Base-by-base conservation (phyloP, 495 filamentous ascomycete genomes). In the Neurospora sp. region DNA sequence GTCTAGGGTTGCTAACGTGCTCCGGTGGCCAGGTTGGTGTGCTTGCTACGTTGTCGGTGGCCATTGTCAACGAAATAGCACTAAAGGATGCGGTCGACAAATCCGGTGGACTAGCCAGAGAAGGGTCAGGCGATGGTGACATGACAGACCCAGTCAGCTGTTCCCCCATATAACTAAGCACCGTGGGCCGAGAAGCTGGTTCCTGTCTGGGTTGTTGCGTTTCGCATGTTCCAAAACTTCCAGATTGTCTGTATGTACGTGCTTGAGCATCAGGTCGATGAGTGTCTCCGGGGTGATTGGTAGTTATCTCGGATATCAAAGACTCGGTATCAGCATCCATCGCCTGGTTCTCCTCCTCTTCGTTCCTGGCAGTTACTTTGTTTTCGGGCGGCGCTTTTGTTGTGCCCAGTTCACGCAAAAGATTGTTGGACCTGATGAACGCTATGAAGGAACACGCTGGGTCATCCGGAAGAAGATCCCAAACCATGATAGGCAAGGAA, bases 381-480 rank as follows among this genome's bases (percentile, higher is more conserved):
- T 66, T 11, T 23, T 44, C 66, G 37, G 72, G 41, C 18, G 74
- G 62, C 11, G 37, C 12, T 0, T 69, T 12, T 4, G 18, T 66
- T 9, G 70, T 54, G 16, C 69, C 62, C 6, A 44, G 70, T 9
- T 69, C 37, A 3, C 38, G 69, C 0, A 81, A 69, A 10, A 86
- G 76, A 71, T 85, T 85, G 75, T 86, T 84, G 14, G 85, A 85
- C 16, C 84, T 81, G 40, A 87, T 84, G 71, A 87, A 88, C 10
- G 82, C 83, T 16, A 88, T 74, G n/a, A 88, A 88, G 1, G 81
- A 82, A 72, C 85, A 85, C 1, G 86, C 86, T 7, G 81, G 83
- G 70, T 86, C 78, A 39, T 85, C 83, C 3, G 85, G 85, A 0
- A 88, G 77, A 35, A 88, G 78, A 75, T 87, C 83, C 86, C 86